Base-by-base conservation (phyloP, 2,329 filamentous ascomycete genomes). In the Fusarium sp. region DNA sequence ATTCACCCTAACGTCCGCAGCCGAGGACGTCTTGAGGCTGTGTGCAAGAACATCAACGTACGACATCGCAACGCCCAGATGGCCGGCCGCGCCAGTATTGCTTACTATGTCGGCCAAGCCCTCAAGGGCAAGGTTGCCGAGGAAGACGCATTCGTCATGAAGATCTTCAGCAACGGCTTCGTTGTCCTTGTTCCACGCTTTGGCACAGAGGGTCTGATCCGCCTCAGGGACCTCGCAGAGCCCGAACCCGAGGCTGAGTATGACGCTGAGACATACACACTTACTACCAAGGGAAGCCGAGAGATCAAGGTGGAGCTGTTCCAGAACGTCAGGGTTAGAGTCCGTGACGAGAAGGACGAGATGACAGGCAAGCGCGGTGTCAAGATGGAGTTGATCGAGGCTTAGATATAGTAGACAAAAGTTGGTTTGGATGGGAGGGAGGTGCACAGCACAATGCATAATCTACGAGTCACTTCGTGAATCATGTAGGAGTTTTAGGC, bases 21-120 rank as follows among this genome's bases (percentile, higher is more conserved):
- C 72, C 91, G 93, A 69, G 89, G 90, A 71, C 93, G 94, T 73
- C 90, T 99, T 57, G 94, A 98, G 80, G 92, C 90, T 59, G 93
- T 99, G 24, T 98, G 96, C 87, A 94, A 94, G 80, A 99, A 99
- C 83, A 98, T 99, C 87, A 99, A 99, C 80, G 91, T 96, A 60
- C 91, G 96, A 10, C 96, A 99, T 80, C 93, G 96, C 76, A 99
- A 99, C 80, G 96, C 96, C 31, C 96, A 99, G 81, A 91, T 97
- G 81, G 96, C 96, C 5, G 95, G 95, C 35, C 90, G 96, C 63
- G 95, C 96, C 26, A 96, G 92, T 73, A 94, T 99, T 68, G 94
- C 97, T 74, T 99, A 98, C 83, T 99, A 98, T 78, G 96, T 99
- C 48, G 96, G 96, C 0, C 96, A 99, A 82, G 94, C 95, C 15